Evolutionary conservation across 331 rosid species (phyloP).

Genomic region (Rosa hybrid): DNA sequence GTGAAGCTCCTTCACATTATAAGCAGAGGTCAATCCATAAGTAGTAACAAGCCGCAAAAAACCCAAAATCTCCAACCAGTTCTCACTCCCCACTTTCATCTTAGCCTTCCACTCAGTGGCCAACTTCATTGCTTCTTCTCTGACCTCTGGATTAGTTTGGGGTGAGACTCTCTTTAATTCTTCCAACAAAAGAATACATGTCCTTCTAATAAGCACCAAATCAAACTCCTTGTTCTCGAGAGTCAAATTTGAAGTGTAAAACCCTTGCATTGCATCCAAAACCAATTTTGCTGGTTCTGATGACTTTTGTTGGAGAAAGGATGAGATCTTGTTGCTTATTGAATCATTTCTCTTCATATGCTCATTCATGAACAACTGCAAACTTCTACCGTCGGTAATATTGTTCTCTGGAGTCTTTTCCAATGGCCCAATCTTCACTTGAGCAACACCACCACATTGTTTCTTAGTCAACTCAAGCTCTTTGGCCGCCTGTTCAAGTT

Average conservation of each 20-base stretch:
- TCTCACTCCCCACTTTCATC: constrained; percentile 13
- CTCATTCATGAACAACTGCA: constrained; percentile 27
- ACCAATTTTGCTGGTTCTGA: constrained; percentile 40
- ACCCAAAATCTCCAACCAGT: constrained; percentile 35
- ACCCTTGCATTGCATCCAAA: constrained; percentile 42
- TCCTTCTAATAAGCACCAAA: constrained; percentile 23
- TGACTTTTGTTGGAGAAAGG: constrained; percentile 28
- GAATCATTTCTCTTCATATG: constrained; percentile 25
- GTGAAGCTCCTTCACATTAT: constrained; percentile 33
- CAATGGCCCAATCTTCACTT: neutral
- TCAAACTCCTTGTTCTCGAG: constrained; percentile 22
- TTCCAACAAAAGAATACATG: constrained; percentile 43
- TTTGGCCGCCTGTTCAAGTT: neutral
- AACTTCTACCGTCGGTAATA: constrained; percentile 24
- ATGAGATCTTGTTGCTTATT: constrained; percentile 18
- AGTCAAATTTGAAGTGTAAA: constrained; percentile 24
- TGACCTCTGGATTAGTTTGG: constrained; percentile 31
- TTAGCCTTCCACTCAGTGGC: constrained; percentile 40
- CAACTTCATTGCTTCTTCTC: constrained; percentile 34
- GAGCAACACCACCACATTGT: neutral
- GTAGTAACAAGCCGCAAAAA: constrained; percentile 36
- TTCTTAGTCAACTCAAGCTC: neutral
- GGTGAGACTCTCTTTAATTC: constrained; percentile 31
- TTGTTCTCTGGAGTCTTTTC: neutral
- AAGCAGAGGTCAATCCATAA: constrained; percentile 26